Conservation (phyloP, 768 basidiomycete species). For the Tylopilus sp. region DNA sequence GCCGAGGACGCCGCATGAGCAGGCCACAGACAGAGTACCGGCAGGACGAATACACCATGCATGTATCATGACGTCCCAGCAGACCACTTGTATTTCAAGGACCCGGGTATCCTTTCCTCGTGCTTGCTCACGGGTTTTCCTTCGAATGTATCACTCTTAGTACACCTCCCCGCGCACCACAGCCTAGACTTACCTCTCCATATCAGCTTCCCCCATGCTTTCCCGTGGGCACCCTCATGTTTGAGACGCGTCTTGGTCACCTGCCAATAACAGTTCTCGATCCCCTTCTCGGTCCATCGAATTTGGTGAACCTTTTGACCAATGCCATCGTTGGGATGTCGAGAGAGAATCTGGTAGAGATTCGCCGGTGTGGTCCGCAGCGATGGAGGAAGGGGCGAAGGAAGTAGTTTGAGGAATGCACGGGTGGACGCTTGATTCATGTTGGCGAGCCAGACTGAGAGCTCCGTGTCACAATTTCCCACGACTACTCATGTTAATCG, state of each 20-base stretch:
- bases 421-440: conserved; percentile 28
- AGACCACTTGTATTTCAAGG: conserved; percentile 73
- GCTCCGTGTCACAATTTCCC: too few species aligned
- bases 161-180: neutral
- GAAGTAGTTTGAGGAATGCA: conserved; percentile 55
- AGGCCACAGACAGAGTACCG: neutral
- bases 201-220: conserved; percentile 75
- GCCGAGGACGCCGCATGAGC: conserved; percentile 4
- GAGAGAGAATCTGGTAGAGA: conserved; percentile 69
- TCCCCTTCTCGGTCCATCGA: conserved; percentile 70
- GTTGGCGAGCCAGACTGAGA: conserved; percentile 9
- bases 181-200: conserved; percentile 64
- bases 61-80: conserved; percentile 41
- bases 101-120: conserved; percentile 65
- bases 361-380: conserved; percentile 57
- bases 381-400: conserved; percentile 54
- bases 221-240: conserved; percentile 70
- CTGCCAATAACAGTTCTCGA: conserved; percentile 68
- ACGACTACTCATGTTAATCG: conserved; percentile 10
- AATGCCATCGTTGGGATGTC: conserved; percentile 62
- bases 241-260: conserved; percentile 73
- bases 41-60: conserved; percentile 3
- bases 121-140: conserved; percentile 57
- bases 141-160: conserved; percentile 26
- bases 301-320: conserved; percentile 69